Evolutionary conservation across 352 stramenopile genomes (phyloP), one percentile per base, ranked within the genome.

Genomic region (Globisporangium rhizosaccharum): DNA sequence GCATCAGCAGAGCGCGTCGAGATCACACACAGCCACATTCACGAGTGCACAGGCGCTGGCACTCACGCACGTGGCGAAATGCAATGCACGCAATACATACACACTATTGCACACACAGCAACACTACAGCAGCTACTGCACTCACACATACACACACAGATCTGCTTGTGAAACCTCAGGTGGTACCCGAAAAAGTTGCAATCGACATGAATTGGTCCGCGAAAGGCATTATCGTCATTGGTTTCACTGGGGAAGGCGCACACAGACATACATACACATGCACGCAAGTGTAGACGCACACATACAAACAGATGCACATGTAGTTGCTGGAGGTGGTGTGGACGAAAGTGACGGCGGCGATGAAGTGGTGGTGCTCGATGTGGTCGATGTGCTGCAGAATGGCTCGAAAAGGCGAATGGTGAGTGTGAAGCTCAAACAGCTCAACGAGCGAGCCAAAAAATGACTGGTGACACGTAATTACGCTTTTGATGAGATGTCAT

Each of bases 171-270:
- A 91, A 88, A 81, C 79, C 82, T 91, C 79, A 87, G 82, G 49
- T 89, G 82, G 82, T 91, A 91, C 82, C 82, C 82, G 82, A 91
- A 91, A 91, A 91, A 91, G 68, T 87, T 89, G 82, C 77, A 90
- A 92, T 92, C 82, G 82, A 85, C 82, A 86, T 92, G 79, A 88
- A 90, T 90, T 92, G 79, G 79, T 92, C 79, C 82, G 82, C 87
- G 15, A 85, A 59, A 65, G 78, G 82, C 77, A 81, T 65, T 45
- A 83, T 88, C 77, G 67, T 91, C 82, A 91, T 61, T 71, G 82
- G 79, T 76, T 83, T 79, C 62, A 56, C 53, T n/a, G 17, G 33
- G 23, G 25, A 3, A 46, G 30, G 33, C 33, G 17, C 17, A 23
- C 7, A 60, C 9, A 60, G 9, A n/a, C 20, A 23, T 23, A 56